Evolutionary conservation across 2,329 filamentous ascomycete species (phyloP), one percentile per base, ranked within the genome.

Genomic region (Apiospora koreana): DNA sequence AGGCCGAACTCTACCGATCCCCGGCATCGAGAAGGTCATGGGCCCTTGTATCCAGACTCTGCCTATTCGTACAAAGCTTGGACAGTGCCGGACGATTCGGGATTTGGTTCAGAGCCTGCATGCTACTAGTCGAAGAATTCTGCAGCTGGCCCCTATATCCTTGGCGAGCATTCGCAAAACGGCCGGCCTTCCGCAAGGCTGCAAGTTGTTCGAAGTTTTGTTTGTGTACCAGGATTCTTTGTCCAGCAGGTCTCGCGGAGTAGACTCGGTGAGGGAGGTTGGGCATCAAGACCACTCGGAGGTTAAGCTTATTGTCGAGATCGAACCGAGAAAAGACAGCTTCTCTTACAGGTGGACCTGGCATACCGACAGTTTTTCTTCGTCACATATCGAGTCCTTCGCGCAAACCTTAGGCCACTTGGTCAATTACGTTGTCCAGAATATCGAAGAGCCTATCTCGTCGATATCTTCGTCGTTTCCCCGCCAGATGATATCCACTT

Each of bases 211-310:
- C 74, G 93, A 97, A 74, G 86, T 91, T 0, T 83, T 97, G 0
- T 91, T 97, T 75, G 91, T 95, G 0, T 98, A 95, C 85, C 95
- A 98, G 75, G 92, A 97, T 76, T 92, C 91, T 0, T 82, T 92
- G 1, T 80, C 83, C 76, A 82, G 75, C 74, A 75, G 72, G 35
- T 67, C 68, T 54, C 23, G 72, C 41, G 42, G 58, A 0, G 71
- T 73, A 1, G 74, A 79, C 3, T 45, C 78, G 2, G 82, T 95
- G 0, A 79, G 76, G 12, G 84, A 94, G 69, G 78, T 88, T 0
- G 85, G 87, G 35, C 89, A 92, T 68, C 80, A 86, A 6, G 95
- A 98, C 77, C 88, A 88, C 28, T 83, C 96, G 8, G 94, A 97
- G 77, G 94, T 93, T 54, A 90, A 89, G 69, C 77, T 97, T 1